A percentile compares a stretch with the other conserved stretches of the same genome.
Conservation (phyloP, 2,329 filamentous ascomycete species). For the Emydomyces testavorans region DNA sequence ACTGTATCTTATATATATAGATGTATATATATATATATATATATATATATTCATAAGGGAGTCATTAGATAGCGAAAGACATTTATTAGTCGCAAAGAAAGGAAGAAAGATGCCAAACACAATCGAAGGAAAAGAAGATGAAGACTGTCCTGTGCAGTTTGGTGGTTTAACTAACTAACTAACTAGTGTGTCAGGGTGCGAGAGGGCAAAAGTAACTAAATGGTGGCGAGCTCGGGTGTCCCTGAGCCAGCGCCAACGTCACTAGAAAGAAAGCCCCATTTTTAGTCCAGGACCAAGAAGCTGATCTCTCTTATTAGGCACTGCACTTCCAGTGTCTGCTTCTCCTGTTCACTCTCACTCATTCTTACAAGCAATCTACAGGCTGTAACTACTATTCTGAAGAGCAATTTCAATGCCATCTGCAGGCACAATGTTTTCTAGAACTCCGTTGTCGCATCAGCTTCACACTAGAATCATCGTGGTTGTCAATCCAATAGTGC, state of each 20-base stretch:
- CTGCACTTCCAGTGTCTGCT: too few species aligned
- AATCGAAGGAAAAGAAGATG: constrained; percentile 7
- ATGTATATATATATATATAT: too few species aligned
- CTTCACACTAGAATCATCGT: not conserved
- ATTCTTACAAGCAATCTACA: too few species aligned
- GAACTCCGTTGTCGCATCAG: not conserved
- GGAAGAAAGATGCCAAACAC: constrained; percentile 10
- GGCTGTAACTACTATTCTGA: not conserved
- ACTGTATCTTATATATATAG: too few species aligned
- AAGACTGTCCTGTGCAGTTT: not conserved
- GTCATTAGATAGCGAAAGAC: too few species aligned
- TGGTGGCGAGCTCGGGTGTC: constrained; percentile 1
- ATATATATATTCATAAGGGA: not conserved
- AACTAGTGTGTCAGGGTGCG: constrained; percentile 2
- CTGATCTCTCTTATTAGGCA: too few species aligned
- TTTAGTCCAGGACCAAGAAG: too few species aligned
- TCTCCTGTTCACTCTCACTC: too few species aligned
- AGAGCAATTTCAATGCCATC: not conserved
- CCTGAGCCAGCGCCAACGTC: not conserved
- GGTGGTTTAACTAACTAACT: too few species aligned
- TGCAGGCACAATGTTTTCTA: not conserved
- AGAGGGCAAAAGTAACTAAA: not conserved
- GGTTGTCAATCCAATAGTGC: not conserved
- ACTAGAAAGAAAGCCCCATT: too few species aligned
- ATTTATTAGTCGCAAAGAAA: not conserved